Evolutionary conservation across 2,329 filamentous ascomycete species (phyloP), one percentile per base, ranked within the genome.

Genomic region (Pseudogymnoascus verrucosus): DNA sequence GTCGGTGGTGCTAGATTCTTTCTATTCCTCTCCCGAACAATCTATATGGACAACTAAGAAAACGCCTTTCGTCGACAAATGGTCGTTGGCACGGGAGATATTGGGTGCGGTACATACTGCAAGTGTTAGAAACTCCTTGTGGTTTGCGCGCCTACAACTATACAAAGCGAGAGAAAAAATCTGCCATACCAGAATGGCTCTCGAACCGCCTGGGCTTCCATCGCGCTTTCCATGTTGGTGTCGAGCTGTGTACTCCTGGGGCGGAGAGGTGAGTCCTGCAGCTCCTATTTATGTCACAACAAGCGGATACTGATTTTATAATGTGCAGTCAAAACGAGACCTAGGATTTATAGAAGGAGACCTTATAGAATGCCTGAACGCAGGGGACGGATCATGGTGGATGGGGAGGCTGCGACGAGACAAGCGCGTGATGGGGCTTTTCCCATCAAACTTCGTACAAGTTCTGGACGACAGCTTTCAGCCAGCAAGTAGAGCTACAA

Each of bases 331-430:
- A 23, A 96, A 96, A 80, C 87, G 89, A 75, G 95, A 99, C 74
- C 83, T 99, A 64, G 95, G 95, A 14, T 99, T 99, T 76, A 89
- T 99, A 69, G 95, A 99, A 76, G 95, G 95, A 67, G 95, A 99
- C 77, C 78, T 99, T 69, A 99, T 99, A 75, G 95, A 99, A 84
- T 97, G 93, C 73, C 82, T 99, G 62, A 99, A 99, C 75, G 95
- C 95, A 19, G 95, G 95, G 67, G 95, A 99, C 78, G 95, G 95
- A 62, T 93, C 91, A 57, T 99, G 95, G 95, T 99, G 95, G 95
- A 96, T 93, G 78, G 95, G 95, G 59, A 86, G 93, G 67, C 78
- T 99, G 73, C 90, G 88, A 73, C 86, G 95, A 70, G 95, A 99
- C 77, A 89, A 90, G 75, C 87, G 93, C 72, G 92, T 93, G 71